Percentiles rank a stretch among this genome's conserved stretches.
These are phyloP conservation scores for Saccharomycopsis javanensis DNA, from an alignment of 805 yeast species.

Conservation along the genomic window DNA sequence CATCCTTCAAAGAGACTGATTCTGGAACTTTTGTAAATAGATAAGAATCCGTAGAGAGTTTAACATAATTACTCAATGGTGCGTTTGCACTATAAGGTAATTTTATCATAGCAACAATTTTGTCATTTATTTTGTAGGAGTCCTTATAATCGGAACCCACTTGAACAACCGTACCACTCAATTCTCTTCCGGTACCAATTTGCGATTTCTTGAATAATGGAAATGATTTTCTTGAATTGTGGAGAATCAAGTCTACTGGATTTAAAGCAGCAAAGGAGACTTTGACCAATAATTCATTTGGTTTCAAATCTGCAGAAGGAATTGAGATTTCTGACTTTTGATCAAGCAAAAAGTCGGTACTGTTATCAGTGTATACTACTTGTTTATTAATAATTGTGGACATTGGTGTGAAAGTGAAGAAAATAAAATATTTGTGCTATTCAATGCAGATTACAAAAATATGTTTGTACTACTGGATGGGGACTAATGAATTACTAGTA, in stretches of 20 bases:
- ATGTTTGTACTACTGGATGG: too few species aligned
- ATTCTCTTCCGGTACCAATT: conserved; percentile 63
- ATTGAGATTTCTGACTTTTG: background rate
- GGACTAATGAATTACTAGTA: too few species aligned
- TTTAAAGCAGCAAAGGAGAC: conserved; percentile 52
- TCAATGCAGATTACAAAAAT: too few species aligned
- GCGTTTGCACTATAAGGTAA: conserved; percentile 38
- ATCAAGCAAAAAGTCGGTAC: background rate
- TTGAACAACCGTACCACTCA: conserved; percentile 46
- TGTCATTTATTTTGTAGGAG: conserved; percentile 41
- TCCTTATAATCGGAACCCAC: conserved; percentile 43
- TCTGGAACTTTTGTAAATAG: conserved; percentile 37
- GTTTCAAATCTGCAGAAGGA: background rate
- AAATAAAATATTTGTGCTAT: too few species aligned
- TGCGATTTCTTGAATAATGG: conserved; percentile 35
- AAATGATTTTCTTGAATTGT: conserved; percentile 37
- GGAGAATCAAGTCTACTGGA: conserved; percentile 54
- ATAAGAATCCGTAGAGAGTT: conserved; percentile 43
- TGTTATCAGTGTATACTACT: background rate
- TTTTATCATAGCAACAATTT: conserved; percentile 53
- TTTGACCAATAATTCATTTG: conserved; percentile 42
- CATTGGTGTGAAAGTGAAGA: background rate
- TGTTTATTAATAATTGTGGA: background rate
- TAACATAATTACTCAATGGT: conserved; percentile 43
- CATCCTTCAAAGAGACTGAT: conserved; percentile 38